phyloP scores from a whole-genome alignment of 257 asterid genomes.

The Lithospermum erythrorhizon region DNA sequence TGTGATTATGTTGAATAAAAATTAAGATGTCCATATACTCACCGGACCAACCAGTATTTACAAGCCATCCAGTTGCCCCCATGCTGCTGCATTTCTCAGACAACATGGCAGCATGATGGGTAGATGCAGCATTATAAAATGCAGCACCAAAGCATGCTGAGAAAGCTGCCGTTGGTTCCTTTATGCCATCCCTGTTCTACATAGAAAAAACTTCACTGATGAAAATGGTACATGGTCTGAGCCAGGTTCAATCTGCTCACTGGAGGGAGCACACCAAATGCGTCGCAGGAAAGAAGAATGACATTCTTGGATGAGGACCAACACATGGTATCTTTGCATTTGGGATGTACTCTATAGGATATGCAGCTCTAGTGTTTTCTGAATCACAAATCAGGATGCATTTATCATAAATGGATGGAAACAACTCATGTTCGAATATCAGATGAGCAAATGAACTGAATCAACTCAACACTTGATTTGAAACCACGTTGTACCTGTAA shows the following conservation, averaged over 20 bases:
- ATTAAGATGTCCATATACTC: slow-evolving; percentile 19
- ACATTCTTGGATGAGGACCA: slow-evolving; percentile 79
- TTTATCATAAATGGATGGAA: neutral
- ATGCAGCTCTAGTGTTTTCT: slow-evolving; percentile 85
- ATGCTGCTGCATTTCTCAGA: slow-evolving; percentile 65
- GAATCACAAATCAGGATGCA: slow-evolving; percentile 6
- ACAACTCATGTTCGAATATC: neutral
- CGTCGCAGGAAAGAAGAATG: slow-evolving; percentile 76
- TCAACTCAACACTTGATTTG: neutral
- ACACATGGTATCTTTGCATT: slow-evolving; percentile 78
- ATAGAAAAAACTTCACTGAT: too few species aligned
- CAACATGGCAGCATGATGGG: slow-evolving; percentile 69
- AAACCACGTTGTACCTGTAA: slow-evolving; percentile 41
- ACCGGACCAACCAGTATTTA: slow-evolving; percentile 83
- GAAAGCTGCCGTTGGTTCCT: slow-evolving; percentile 74
- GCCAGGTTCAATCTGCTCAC: slow-evolving; percentile 71
- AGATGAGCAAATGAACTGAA: neutral
- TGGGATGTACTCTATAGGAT: slow-evolving; percentile 80
- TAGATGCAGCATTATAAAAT: slow-evolving; percentile 71
- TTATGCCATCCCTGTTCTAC: slow-evolving; percentile 77
- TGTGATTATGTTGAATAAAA: too few species aligned
- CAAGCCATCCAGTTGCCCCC: slow-evolving; percentile 81
- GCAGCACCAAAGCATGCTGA: slow-evolving; percentile 89
- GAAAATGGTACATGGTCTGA: slow-evolving; percentile 80
- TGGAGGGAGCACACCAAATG: slow-evolving; percentile 87